phyloP scores from a whole-genome alignment of 768 basidiomycete species.

The Auriscalpium orientale region DNA sequence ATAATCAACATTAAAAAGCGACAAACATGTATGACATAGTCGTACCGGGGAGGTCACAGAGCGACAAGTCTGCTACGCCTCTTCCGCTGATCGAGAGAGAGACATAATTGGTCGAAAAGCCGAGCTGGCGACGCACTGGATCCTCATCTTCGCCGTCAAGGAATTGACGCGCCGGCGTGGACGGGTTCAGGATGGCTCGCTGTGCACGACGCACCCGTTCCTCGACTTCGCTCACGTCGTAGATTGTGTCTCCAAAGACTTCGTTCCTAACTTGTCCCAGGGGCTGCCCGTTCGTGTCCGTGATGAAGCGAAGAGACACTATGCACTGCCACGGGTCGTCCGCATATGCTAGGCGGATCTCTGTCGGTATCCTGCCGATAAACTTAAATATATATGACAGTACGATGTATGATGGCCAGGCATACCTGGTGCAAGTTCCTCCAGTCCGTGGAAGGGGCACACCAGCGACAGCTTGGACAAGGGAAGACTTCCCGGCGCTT shows the following conservation, averaged over 20 bases:
- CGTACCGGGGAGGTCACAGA: conserved; percentile 33
- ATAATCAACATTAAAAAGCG: neutral
- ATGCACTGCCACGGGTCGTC: conserved; percentile 26
- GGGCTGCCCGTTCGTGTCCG: conserved; percentile 18
- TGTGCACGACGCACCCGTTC: conserved; percentile 63
- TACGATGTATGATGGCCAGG: neutral
- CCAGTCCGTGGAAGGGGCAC: conserved; percentile 61
- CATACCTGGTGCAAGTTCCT: conserved; percentile 68
- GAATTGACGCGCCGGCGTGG: conserved; percentile 25
- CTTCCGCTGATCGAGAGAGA: conserved; percentile 30
- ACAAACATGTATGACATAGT: no score
- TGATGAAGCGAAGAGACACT: conserved; percentile 25
- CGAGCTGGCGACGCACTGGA: conserved; percentile 10
- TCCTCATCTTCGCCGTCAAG: conserved; percentile 31
- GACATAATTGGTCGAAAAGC: conserved; percentile 31
- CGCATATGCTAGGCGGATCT: conserved; percentile 25
- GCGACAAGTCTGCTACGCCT: conserved; percentile 33
- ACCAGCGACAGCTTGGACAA: conserved; percentile 72
- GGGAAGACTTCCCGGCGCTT: conserved; percentile 26
- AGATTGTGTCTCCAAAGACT: conserved; percentile 33
- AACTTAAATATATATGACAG: neutral
- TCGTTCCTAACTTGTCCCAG: conserved; percentile 28
- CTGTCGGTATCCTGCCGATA: conserved; percentile 28
- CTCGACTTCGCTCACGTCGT: conserved; percentile 46
- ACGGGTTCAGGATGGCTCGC: conserved; percentile 57